Conservation (phyloP, 140 eudicot species). For the Flaveria floridana region DNA sequence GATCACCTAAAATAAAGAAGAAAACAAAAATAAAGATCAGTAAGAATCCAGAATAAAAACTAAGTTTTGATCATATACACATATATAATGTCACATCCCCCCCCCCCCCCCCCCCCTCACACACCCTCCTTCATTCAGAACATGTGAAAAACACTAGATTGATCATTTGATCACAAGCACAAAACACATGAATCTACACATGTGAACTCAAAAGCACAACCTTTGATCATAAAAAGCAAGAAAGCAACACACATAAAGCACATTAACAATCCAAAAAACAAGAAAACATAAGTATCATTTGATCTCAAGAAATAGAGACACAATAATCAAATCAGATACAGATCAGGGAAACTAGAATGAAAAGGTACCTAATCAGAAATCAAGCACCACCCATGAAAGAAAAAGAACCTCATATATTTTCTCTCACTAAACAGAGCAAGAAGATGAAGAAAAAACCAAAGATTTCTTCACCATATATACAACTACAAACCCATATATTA, state of each 20-base stretch:
- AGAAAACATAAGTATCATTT: neutral
- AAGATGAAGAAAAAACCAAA: conserved; percentile 30
- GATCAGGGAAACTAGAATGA: neutral
- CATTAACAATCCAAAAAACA: conserved; percentile 18
- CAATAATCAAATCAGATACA: neutral
- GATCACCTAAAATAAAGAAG: conserved; percentile 28
- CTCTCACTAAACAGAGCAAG: conserved; percentile 27
- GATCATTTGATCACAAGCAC: conserved; percentile 18
- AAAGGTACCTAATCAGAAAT: conserved; percentile 26
- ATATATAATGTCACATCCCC: conserved; percentile 2
- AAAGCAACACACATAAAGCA: conserved; percentile 18
- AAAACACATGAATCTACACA: conserved; percentile 29
- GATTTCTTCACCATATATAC: conserved; percentile 32
- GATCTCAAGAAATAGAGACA: conserved; percentile 21
- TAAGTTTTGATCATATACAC: conserved; percentile 6
- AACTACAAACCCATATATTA: conserved; percentile 17
- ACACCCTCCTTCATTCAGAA: neutral
- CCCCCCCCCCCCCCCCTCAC: too few species aligned
- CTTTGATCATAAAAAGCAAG: conserved; percentile 2
- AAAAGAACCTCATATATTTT: neutral
- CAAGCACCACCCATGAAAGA: conserved; percentile 43
- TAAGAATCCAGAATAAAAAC: neutral
- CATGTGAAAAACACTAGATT: conserved; percentile 21
- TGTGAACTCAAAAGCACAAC: conserved; percentile 1
- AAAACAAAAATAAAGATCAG: conserved; percentile 7